A percentile compares a stretch with the other conserved stretches of the same genome.
Evolutionary conservation across 441 rosid genomes (phyloP).

Genomic region (Populus tomentosa): DNA sequence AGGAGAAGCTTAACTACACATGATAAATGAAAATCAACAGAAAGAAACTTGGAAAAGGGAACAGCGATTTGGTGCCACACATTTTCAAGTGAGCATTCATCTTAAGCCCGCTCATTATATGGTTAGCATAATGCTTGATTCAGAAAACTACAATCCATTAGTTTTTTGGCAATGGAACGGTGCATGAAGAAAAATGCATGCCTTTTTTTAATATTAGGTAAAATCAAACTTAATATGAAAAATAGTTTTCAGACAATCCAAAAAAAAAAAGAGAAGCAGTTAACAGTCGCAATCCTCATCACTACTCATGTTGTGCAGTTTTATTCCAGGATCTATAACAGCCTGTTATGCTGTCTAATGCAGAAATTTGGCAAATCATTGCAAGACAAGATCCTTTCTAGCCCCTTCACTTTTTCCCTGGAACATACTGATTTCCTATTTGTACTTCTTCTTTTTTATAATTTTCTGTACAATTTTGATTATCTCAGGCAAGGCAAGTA

Average conservation of each 20-base stretch:
- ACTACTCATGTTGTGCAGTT: neutral
- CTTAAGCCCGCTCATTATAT: neutral
- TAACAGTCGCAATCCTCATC: neutral
- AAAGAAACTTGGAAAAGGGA: neutral
- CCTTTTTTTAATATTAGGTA: neutral
- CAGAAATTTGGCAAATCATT: neutral
- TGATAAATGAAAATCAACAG: neutral
- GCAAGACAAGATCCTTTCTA: neutral
- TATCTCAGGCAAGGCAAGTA: neutral
- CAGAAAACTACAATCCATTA: neutral
- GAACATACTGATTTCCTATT: neutral
- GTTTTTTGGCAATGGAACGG: neutral
- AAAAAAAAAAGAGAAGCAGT: neutral
- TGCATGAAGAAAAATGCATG: too few species aligned
- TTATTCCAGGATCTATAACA: neutral
- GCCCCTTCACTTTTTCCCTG: neutral
- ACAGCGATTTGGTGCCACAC: neutral
- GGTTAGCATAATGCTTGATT: neutral
- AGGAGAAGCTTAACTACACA: neutral
- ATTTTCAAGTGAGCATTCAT: neutral
- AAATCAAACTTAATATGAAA: neutral
- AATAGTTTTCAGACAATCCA: neutral
- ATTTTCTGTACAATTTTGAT: too few species aligned
- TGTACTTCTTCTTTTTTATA: too few species aligned
- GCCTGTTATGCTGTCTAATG: neutral